Evolutionary conservation across 345 rosid species (phyloP).

Genomic region (Moringa oleifera): DNA sequence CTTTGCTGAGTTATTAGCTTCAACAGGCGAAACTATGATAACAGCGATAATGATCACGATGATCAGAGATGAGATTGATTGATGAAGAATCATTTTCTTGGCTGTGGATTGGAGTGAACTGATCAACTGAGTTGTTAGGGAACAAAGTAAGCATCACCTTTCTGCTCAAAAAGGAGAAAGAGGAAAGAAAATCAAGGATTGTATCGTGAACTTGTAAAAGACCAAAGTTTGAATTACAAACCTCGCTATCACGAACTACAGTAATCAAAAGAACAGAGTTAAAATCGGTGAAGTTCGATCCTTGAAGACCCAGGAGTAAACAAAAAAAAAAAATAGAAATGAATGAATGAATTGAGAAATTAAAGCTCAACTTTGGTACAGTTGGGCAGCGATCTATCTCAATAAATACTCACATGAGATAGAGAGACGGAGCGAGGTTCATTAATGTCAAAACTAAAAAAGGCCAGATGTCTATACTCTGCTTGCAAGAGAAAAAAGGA

Average conservation of each 20-base stretch:
- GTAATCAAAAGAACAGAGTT: background rate
- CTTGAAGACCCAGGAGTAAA: background rate
- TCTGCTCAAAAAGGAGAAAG: slow-evolving; percentile 6
- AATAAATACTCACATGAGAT: slow-evolving; percentile 33
- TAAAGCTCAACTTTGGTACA: slow-evolving; percentile 14
- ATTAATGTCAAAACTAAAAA: slow-evolving; percentile 5
- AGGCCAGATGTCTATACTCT: background rate
- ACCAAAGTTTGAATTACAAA: background rate
- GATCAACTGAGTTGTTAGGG: background rate
- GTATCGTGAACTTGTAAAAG: background rate
- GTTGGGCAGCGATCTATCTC: slow-evolving; percentile 37
- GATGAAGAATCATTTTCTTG: slow-evolving; percentile 19
- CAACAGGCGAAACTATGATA: background rate
- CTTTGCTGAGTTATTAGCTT: slow-evolving; percentile 7
- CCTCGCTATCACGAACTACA: background rate
- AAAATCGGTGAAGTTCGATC: too few relatives aligned
- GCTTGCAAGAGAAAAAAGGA: background rate
- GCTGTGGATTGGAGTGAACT: background rate
- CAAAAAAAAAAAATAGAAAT: slow-evolving; percentile 1
- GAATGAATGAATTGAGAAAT: slow-evolving; percentile 9
- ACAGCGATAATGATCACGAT: slow-evolving; percentile 6
- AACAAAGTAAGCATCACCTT: slow-evolving; percentile 21
- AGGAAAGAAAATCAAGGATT: background rate
- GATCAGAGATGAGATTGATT: slow-evolving; percentile 5
- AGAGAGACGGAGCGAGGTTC: slow-evolving; percentile 9